Percentiles rank a stretch among this genome's conserved stretches.
Conservation (phyloP, 768 basidiomycete species). For the Kwoniella mangroviensis region DNA sequence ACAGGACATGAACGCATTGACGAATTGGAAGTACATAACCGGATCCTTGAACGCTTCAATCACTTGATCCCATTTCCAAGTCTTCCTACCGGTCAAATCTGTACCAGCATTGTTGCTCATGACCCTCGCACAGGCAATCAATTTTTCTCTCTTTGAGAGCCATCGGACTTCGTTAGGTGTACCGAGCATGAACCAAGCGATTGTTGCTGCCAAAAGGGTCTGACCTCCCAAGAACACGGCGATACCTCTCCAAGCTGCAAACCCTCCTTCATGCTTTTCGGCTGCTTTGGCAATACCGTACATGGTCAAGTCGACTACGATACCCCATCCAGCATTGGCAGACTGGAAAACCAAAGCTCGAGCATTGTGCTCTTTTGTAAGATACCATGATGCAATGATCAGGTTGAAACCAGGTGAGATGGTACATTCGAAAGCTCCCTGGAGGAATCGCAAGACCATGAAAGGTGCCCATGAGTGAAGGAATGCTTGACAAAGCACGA, state of each 20-base stretch:
- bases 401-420: slow-evolving; percentile 39
- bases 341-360: slow-evolving; percentile 38
- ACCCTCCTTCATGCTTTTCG: slow-evolving; percentile 22
- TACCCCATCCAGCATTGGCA: slow-evolving; percentile 39
- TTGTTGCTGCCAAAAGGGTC: slow-evolving; percentile 1
- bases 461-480: slow-evolving; percentile 28
- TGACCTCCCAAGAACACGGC: slow-evolving; percentile 11
- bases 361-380: slow-evolving; percentile 31
- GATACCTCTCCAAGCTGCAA: slow-evolving; percentile 27
- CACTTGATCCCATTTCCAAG: slow-evolving; percentile 41
- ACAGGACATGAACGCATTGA: slow-evolving; percentile 19
- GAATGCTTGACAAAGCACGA: slow-evolving; percentile 35
- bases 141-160: slow-evolving; percentile 22
- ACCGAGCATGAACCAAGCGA: slow-evolving; percentile 25
- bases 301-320: slow-evolving; percentile 33
- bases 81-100: slow-evolving; percentile 19
- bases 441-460: slow-evolving; percentile 34
- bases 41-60: slow-evolving; percentile 41
- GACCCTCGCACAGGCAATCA: slow-evolving; percentile 38
- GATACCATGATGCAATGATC: slow-evolving; percentile 43
- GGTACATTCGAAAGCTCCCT: slow-evolving; percentile 43
- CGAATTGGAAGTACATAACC: slow-evolving; percentile 27
- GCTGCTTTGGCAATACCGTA: slow-evolving; percentile 35
- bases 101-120: slow-evolving; percentile 43
- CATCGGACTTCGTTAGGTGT: slow-evolving; percentile 25